Percentiles rank a stretch among this genome's conserved stretches.
These are phyloP conservation scores for Colletotrichum salicis DNA, from an alignment of 2,329 filamentous ascomycete genomes.

Conservation along the genomic window DNA sequence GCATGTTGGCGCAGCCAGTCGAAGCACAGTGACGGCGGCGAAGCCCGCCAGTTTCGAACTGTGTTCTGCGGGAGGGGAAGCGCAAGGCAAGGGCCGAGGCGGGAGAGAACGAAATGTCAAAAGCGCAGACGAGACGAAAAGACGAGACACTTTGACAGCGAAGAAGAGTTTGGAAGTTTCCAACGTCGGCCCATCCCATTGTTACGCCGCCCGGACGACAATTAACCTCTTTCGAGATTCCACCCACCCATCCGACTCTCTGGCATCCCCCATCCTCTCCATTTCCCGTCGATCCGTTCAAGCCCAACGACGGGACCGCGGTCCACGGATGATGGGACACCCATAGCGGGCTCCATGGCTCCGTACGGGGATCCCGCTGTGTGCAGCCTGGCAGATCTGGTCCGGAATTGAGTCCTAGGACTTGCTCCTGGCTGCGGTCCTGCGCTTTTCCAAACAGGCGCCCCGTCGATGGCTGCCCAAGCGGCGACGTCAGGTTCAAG, in stretches of 20 bases:
- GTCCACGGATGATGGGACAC: neutral
- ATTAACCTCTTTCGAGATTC: slow-evolving; percentile 13
- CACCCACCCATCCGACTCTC: slow-evolving; percentile 11
- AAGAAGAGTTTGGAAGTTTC: neutral
- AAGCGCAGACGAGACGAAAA: slow-evolving; percentile 11
- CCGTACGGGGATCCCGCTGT: neutral
- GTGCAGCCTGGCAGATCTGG: neutral
- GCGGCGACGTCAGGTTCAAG: slow-evolving; percentile 34
- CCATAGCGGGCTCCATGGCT: neutral
- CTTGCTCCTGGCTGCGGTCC: neutral
- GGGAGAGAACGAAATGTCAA: neutral
- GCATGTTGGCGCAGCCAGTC: neutral
- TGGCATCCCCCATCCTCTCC: slow-evolving; percentile 20
- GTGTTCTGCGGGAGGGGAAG: neutral
- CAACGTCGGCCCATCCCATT: neutral
- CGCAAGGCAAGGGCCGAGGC: slow-evolving; percentile 5
- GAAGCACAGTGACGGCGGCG: slow-evolving; percentile 7
- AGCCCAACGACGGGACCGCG: slow-evolving; percentile 25
- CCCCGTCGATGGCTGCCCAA: slow-evolving; percentile 32
- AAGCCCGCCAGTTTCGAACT: neutral
- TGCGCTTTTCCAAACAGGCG: slow-evolving; percentile 1
- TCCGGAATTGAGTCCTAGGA: neutral
- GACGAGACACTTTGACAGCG: slow-evolving; percentile 6
- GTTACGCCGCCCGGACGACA: neutral
- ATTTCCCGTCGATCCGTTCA: slow-evolving; percentile 30